phyloP scores from a whole-genome alignment of 1,139 yeast species.

The Suhomyces yuchorum region DNA sequence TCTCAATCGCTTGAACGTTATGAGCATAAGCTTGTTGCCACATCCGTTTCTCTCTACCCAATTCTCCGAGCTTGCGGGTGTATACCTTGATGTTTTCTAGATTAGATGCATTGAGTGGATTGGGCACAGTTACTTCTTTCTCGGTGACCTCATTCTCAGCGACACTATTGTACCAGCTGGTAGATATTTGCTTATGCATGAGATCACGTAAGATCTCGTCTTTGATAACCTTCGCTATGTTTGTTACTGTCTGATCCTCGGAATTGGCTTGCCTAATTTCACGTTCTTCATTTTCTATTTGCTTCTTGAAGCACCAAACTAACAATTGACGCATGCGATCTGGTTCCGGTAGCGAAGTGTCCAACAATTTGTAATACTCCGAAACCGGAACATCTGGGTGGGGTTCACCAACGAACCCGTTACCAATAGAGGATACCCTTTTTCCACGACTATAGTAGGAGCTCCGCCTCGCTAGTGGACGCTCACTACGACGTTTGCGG shows the following conservation, averaged over 20 bases:
- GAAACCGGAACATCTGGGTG: constrained; percentile 60
- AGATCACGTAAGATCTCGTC: constrained; percentile 65
- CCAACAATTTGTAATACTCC: constrained; percentile 65
- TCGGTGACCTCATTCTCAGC: constrained; percentile 27
- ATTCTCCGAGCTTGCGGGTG: constrained; percentile 42
- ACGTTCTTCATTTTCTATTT: constrained; percentile 41
- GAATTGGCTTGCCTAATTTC: constrained; percentile 27
- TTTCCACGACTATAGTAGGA: constrained; percentile 65
- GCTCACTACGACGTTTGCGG: constrained; percentile 15
- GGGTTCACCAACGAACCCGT: constrained; percentile 69
- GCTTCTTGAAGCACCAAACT: constrained; percentile 66
- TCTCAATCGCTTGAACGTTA: constrained; percentile 20
- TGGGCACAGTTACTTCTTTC: constrained; percentile 24
- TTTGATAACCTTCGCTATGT: constrained; percentile 64
- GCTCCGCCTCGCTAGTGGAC: constrained; percentile 40
- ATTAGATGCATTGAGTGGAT: constrained; percentile 19
- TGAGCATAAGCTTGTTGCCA: constrained; percentile 46
- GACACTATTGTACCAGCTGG: constrained; percentile 65
- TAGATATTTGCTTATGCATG: constrained; percentile 56
- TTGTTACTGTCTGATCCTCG: constrained; percentile 44
- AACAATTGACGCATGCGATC: constrained; percentile 71
- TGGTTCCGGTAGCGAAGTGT: constrained; percentile 66
- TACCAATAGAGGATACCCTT: constrained; percentile 73
- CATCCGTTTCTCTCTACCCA: constrained; percentile 49
- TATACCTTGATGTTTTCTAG: constrained; percentile 17